Percentiles rank a stretch among this genome's conserved stretches.
These are phyloP conservation scores for Miscanthus lutarioriparius DNA, from an alignment of 176 grass and related monocot species.

Conservation along the genomic window DNA sequence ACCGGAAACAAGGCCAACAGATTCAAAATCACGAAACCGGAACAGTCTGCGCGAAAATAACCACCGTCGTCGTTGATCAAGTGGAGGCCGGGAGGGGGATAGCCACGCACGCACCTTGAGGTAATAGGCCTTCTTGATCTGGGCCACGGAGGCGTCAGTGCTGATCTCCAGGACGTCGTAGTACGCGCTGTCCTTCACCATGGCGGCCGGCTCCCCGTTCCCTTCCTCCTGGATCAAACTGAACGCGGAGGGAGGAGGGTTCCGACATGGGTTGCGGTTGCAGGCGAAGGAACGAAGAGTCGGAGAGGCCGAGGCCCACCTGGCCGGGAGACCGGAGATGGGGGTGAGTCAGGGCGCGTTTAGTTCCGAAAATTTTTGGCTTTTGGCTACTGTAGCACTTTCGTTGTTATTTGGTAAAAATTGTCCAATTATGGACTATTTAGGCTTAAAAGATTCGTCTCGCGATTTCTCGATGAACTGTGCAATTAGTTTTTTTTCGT, in stretches of 20 bases:
- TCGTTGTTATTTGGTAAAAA: no score
- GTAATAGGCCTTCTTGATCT: conserved; percentile 99
- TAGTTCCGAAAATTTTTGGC: no score
- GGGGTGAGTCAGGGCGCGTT: no score
- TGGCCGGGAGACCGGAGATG: not conserved
- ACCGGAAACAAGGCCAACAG: not conserved
- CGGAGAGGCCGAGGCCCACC: conserved; percentile 5
- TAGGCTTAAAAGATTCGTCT: no score
- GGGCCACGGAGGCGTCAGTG: conserved; percentile 67
- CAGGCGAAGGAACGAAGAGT: not conserved
- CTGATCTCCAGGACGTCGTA: conserved; percentile 79
- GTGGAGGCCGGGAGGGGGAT: not conserved
- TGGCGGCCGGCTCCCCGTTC: not conserved
- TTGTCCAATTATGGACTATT: no score
- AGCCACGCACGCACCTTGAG: conserved; percentile 53
- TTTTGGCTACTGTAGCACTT: no score
- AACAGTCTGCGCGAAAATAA: not conserved
- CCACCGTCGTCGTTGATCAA: not conserved
- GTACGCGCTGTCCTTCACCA: conserved; percentile 72
- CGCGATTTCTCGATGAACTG: no score
- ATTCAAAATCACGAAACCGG: not conserved
- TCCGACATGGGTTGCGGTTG: conserved; percentile 28
- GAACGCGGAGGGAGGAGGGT: not conserved
- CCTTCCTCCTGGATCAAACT: not conserved
- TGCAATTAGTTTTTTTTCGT: no score